These are phyloP conservation scores for Ganoderma meredithae DNA, from an alignment of 1,284 basidiomycete species.

Conservation along the genomic window DNA sequence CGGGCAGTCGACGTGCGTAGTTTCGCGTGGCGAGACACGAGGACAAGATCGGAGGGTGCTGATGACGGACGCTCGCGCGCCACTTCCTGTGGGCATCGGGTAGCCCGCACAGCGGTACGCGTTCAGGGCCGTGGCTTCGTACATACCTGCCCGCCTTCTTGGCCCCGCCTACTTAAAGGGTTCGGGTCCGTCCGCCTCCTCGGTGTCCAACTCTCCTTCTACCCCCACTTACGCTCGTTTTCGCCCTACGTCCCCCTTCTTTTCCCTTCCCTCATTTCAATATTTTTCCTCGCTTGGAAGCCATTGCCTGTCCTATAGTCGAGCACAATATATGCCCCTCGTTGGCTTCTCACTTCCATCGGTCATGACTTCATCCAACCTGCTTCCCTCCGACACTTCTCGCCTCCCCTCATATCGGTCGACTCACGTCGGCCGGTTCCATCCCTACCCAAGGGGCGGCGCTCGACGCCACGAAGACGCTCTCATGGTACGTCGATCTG, in stretches of 20 bases:
- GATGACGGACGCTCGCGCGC: constrained; percentile 2
- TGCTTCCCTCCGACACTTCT: constrained; percentile 3
- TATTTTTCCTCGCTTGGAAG: too few relatives aligned
- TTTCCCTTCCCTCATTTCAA: not conserved
- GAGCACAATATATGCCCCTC: not conserved
- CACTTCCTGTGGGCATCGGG: not conserved
- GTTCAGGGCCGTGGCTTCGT: constrained; percentile 5
- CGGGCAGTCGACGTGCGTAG: not conserved
- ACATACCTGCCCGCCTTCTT: not conserved
- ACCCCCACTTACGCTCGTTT: not conserved
- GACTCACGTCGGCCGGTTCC: constrained; percentile 27
- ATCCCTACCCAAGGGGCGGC: constrained; percentile 29
- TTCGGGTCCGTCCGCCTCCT: not conserved
- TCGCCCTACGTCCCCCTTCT: not conserved
- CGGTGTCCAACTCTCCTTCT: not conserved
- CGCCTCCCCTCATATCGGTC: constrained; percentile 32
- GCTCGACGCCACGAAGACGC: constrained; percentile 25
- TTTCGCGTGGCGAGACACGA: constrained; percentile 2
- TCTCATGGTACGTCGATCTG: constrained; percentile 35
- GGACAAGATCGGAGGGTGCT: constrained; percentile 1
- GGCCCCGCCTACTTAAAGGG: constrained; percentile 4
- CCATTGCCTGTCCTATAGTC: not conserved
- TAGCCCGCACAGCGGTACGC: not conserved
- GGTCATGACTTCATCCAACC: constrained; percentile 8
- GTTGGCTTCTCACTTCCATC: not conserved